These are phyloP conservation scores for Botryotinia globosa DNA, from an alignment of 2,329 filamentous ascomycete genomes.

Conservation along the genomic window DNA sequence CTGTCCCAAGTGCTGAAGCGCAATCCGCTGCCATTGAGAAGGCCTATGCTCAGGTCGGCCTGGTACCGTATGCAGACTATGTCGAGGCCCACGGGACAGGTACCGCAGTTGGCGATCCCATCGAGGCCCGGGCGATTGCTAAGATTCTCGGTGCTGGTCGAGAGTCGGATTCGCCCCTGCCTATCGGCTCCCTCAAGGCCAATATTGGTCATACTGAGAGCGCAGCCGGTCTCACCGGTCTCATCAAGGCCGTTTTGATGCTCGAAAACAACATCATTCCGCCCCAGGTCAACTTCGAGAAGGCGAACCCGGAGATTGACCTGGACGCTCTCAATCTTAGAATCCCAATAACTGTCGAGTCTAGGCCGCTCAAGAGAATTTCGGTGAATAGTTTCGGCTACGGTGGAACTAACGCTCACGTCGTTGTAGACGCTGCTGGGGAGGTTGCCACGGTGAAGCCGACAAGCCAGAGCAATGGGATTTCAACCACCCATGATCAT, in stretches of 20 bases:
- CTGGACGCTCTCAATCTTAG: not conserved
- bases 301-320: constrained; percentile 37
- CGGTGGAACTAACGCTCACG: constrained; percentile 38
- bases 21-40: not conserved
- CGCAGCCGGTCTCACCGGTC: constrained; percentile 27
- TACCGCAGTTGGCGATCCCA: constrained; percentile 24
- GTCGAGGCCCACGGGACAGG: constrained; percentile 20
- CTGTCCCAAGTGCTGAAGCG: not conserved
- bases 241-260: constrained; percentile 43
- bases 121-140: constrained; percentile 19
- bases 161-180: not conserved
- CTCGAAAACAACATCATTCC: constrained; percentile 43
- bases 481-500: no score
- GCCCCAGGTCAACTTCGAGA: constrained; percentile 41
- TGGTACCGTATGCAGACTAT: not conserved
- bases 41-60: not conserved
- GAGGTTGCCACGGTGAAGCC: not conserved
- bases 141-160: not conserved
- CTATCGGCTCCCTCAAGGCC: constrained; percentile 25
- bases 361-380: constrained; percentile 44
- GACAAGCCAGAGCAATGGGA: no score
- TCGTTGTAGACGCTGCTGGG: constrained; percentile 10
- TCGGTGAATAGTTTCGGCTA: constrained; percentile 39
- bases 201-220: constrained; percentile 35
- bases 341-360: not conserved